phyloP scores from a whole-genome alignment of 148 eudicot genomes.

The Arbutus unedo region DNA sequence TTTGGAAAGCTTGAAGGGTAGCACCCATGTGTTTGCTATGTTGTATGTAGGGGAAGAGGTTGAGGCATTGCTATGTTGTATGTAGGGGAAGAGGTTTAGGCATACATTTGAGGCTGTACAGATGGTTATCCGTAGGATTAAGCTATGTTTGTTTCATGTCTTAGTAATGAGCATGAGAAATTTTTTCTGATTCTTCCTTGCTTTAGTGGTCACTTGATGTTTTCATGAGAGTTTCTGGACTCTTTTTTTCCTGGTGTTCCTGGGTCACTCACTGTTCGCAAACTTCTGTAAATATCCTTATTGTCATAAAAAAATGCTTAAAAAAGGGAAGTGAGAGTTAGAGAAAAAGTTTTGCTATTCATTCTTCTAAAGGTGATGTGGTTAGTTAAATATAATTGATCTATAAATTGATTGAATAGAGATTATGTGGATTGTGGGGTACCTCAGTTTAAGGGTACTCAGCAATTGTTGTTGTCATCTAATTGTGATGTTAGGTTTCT shows the following conservation, averaged over 20 bases:
- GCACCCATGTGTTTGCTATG: neutral
- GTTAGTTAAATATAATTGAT: neutral
- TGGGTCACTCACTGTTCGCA: neutral
- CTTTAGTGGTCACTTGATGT: neutral
- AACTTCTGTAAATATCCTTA: neutral
- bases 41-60: neutral
- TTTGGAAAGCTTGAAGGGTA: neutral
- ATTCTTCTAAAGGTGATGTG: neutral
- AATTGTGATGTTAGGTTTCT: conserved; percentile 4
- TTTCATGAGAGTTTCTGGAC: neutral
- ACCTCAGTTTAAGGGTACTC: neutral
- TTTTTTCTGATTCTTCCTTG: conserved; percentile 1
- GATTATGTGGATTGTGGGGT: neutral
- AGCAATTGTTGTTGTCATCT: neutral
- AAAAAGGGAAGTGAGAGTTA: neutral
- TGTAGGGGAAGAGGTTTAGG: neutral
- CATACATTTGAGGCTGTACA: neutral
- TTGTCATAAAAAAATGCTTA: neutral
- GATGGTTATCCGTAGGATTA: neutral
- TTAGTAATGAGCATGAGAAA: neutral
- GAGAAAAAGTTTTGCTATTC: neutral
- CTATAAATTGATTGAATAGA: neutral
- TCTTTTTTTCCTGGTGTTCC: neutral
- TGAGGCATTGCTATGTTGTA: neutral
- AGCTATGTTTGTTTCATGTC: neutral